A percentile compares a stretch with the other conserved stretches of the same genome.
These are phyloP conservation scores for Bombardia bombarda DNA, from an alignment of 495 filamentous ascomycete species.

Conservation along the genomic window DNA sequence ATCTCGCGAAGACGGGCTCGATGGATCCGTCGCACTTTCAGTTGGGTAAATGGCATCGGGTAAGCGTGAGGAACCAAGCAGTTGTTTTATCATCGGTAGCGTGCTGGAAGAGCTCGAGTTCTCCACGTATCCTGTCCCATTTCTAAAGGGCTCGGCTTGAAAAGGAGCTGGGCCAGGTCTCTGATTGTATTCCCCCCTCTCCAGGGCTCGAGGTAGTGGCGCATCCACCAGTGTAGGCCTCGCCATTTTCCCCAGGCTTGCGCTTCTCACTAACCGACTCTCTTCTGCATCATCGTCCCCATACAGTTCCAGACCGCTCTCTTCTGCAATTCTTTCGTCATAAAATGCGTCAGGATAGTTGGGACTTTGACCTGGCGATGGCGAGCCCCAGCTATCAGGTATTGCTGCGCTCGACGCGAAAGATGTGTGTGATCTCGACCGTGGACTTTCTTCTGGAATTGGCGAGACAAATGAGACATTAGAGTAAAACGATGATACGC, in stretches of 20 bases:
- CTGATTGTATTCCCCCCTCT: constrained; percentile 14
- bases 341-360: constrained; percentile 37
- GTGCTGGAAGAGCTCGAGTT: constrained; percentile 34
- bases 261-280: constrained; percentile 62
- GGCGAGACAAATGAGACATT: constrained; percentile 73
- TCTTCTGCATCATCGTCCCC: constrained; percentile 52
- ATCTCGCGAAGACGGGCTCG: constrained; percentile 12
- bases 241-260: constrained; percentile 66
- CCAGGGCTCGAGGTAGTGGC: constrained; percentile 9
- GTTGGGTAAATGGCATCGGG: constrained; percentile 34
- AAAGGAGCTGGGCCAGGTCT: constrained; percentile 27
- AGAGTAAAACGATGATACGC: constrained; percentile 66
- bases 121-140: constrained; percentile 37
- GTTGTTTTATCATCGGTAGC: constrained; percentile 15
- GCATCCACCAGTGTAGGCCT: constrained; percentile 66
- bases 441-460: constrained; percentile 73
- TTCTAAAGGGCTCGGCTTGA: constrained; percentile 25
- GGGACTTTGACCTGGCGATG: constrained; percentile 33
- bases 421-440: constrained; percentile 55
- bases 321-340: constrained; percentile 42
- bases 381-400: constrained; percentile 56
- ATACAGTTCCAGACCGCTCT: constrained; percentile 25
- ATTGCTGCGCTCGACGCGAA: constrained; percentile 78
- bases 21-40: constrained; percentile 33
- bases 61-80: constrained; percentile 20